Base-by-base conservation (phyloP, 108 stramenopile species). In the Skeletonema marinoi region DNA sequence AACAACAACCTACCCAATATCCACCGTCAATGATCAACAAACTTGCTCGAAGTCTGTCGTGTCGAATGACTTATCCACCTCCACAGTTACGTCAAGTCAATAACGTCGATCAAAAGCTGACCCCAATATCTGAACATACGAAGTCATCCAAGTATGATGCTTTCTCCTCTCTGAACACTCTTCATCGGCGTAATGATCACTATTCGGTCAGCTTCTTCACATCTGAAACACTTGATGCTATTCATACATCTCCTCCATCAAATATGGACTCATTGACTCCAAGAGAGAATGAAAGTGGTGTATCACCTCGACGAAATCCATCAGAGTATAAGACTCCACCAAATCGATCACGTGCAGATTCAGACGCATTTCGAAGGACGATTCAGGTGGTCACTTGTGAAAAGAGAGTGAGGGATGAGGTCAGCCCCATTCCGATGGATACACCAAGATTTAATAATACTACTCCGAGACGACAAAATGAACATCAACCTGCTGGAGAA, bases 341-440 rank as follows among this genome's bases (percentile, higher is more conserved):
- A 33, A 59, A 31, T 29, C 66, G 66, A 54, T 19, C 25, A 32
- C 33, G 71, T 38, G 25, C 60, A 16, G 65, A 79, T 42, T 73
- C 65, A 21, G 78, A 68, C 32, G 14, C 66, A 51, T 73, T 79
- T 35, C 36, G 71, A 51, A 60, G 60, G 5, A 62, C 71, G 3
- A 79, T 79, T 6, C 48, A 72, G 25, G 66, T 67, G 54, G 78
- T 79, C 21, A 79, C 78, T 16, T 79, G 78, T 32, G 70, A 73
- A 60, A 73, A 72, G 50, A 65, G 48, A 39, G 31, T 38, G 3
- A 59, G 32, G 10, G 76, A 70, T 77, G 71, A 79, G 38, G 71
- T 79, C 0, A 79, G 78, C 32, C 70, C 70, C 36, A 78, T 78
- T 33, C 71, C 42, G 13, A 68, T 60, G 42, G 78, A 78, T 25